These are phyloP conservation scores for Crotalaria pallida DNA, from an alignment of 306 rosid genomes.

Conservation along the genomic window DNA sequence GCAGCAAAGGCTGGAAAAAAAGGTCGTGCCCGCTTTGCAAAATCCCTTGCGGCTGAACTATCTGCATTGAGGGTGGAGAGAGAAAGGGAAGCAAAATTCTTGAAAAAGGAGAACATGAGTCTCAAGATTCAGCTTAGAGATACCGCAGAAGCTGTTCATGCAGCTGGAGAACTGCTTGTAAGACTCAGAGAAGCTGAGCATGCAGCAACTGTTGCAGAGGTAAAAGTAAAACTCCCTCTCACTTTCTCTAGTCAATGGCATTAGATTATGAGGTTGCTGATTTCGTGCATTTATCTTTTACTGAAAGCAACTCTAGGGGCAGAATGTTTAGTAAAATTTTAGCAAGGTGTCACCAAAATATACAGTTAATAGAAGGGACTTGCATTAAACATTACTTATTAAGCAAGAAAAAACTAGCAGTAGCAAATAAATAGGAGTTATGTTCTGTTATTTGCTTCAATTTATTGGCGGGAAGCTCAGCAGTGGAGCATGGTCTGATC, in stretches of 20 bases:
- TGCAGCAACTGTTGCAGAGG: slow-evolving; percentile 68
- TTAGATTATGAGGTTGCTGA: neutral
- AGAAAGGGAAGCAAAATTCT: slow-evolving; percentile 76
- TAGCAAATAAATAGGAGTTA: neutral
- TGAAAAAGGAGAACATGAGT: slow-evolving; percentile 81
- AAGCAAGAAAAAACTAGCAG: neutral
- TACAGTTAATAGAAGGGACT: neutral
- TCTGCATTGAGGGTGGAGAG: slow-evolving; percentile 80
- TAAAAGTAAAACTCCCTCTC: slow-evolving; percentile 39
- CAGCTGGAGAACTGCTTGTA: slow-evolving; percentile 94
- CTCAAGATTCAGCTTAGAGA: slow-evolving; percentile 85
- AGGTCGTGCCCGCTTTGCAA: slow-evolving; percentile 83
- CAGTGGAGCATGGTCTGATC: too few relatives aligned
- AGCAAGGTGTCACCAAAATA: too few relatives aligned
- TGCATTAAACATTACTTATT: neutral
- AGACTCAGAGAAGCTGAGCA: slow-evolving; percentile 94
- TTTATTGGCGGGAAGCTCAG: neutral
- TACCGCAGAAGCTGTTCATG: slow-evolving; percentile 98
- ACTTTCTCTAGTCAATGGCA: neutral
- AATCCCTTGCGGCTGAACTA: slow-evolving; percentile 89
- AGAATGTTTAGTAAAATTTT: too few relatives aligned
- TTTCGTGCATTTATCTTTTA: neutral
- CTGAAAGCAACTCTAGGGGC: neutral
- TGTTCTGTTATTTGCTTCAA: neutral
- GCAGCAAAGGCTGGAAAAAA: slow-evolving; percentile 75